Evolutionary conservation across 495 filamentous ascomycete species (phyloP).

Genomic region (Articulospora tetracladia): DNA sequence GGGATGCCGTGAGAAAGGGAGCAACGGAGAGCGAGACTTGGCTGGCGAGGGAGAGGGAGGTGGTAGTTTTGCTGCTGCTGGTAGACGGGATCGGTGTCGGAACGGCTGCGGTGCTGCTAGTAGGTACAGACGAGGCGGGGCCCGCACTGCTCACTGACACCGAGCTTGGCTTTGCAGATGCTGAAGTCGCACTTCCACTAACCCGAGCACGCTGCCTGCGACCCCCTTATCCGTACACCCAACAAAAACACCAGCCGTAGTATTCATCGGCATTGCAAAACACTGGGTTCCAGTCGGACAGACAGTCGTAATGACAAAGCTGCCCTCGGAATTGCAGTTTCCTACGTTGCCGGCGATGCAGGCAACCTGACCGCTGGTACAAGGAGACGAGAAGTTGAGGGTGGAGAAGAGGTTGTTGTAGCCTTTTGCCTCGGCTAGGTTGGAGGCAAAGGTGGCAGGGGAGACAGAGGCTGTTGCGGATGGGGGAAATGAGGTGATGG

Average conservation of each 20-base stretch:
- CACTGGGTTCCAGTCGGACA: constrained; percentile 17
- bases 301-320: constrained; percentile 16
- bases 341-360: constrained; percentile 22
- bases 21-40: neutral
- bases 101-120: neutral
- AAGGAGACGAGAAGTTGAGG: constrained; percentile 22
- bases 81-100: neutral
- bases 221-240: constrained; percentile 17
- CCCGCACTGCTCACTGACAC: neutral
- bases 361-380: constrained; percentile 17
- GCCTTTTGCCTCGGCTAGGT: constrained; percentile 23
- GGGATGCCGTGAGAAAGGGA: neutral
- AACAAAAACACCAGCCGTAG: constrained; percentile 16
- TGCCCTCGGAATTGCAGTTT: constrained; percentile 15
- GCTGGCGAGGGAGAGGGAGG: neutral
- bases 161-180: neutral
- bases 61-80: neutral
- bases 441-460: constrained; percentile 6
- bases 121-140: neutral
- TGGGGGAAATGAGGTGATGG: constrained; percentile 4
- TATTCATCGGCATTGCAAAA: constrained; percentile 25
- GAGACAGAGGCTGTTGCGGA: constrained; percentile 9
- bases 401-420: constrained; percentile 26
- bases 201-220: constrained; percentile 12
- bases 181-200: neutral